These are phyloP conservation scores for Coccinonectria pachysandricola DNA, from an alignment of 2,329 filamentous ascomycete genomes.

Conservation along the genomic window DNA sequence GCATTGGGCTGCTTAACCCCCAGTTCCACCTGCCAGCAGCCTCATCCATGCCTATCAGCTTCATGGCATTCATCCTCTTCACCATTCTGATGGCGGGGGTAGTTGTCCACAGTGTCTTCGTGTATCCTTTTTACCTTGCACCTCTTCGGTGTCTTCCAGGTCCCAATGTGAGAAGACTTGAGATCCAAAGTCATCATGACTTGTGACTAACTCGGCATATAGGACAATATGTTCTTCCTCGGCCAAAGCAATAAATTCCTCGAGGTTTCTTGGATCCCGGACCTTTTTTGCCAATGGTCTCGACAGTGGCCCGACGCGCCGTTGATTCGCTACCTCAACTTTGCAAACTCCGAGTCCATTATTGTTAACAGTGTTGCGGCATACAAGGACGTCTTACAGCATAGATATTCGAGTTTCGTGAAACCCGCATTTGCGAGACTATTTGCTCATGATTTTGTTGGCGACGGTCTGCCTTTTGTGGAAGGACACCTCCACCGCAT, in stretches of 20 bases:
- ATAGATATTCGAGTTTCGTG: conserved; percentile 16
- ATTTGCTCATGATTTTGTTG: conserved; percentile 17
- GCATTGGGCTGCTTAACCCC: too few relatives aligned
- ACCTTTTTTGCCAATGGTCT: conserved; percentile 21
- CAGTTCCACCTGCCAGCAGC: too few relatives aligned
- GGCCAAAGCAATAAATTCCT: conserved; percentile 28
- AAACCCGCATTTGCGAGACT: conserved; percentile 17
- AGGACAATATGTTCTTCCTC: conserved; percentile 30
- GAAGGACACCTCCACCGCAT: conserved; percentile 25
- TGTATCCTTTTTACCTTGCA: conserved; percentile 34
- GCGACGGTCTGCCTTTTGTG: conserved; percentile 24
- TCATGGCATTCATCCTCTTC: conserved; percentile 1
- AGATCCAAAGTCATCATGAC: too few relatives aligned
- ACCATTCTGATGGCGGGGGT: conserved; percentile 1
- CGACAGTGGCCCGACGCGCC: conserved; percentile 16
- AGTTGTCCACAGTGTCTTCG: conserved; percentile 17
- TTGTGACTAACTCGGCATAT: too few relatives aligned
- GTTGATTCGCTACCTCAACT: conserved; percentile 19
- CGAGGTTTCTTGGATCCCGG: conserved; percentile 17
- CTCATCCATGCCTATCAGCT: too few relatives aligned
- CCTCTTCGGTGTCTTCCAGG: conserved; percentile 34
- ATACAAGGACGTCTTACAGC: conserved; percentile 18
- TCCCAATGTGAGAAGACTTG: conserved; percentile 31
- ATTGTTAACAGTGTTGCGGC: conserved; percentile 17
- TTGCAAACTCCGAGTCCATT: conserved; percentile 17